Base-by-base conservation (phyloP, 257 asterid species). In the Solanum virginianum region DNA sequence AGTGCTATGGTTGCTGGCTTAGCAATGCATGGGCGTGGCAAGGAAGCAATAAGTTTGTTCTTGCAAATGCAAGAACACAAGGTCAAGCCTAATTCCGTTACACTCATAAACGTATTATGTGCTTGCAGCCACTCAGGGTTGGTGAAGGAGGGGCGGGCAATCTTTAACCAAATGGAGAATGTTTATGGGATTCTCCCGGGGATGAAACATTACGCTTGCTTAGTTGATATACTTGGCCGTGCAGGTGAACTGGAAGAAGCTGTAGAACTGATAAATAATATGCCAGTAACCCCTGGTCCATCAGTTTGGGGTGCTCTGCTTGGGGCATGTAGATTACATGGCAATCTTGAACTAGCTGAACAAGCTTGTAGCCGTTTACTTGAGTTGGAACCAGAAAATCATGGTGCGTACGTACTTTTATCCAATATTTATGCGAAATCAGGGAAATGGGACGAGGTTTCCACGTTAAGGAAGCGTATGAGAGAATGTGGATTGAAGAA, bases 61-160 rank as follows among this genome's bases (percentile, higher is more conserved):
- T 65, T 22, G 87, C 88, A 90, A 86, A 95, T 95, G 98, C 87
- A 86, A 68, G 90, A 90, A 85, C 89, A 92, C 32, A 92, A 87
- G 75, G 93, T 94, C 85, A 89, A 82, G 85, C 98, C 98, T 36
- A 93, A 88, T 80, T 75, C 86, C 15, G 90, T 95, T 51, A 95
- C 99, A 71, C 92, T 95, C 66, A 92, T 93, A 26, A 93, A 92
- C 26, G 85, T 95, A 54, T 75, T 95, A 81, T 90, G 93, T 20
- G 98, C 98, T 69, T 95, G 96, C 84, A 93, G 94, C 83, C 98
- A 95, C 88, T 92, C 98, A 0, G 96, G 98, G 29, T 89, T 93
- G 10, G 96, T 95, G 45, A 90, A 92, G 80, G 94, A 91, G 75
- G 98, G 97, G 26, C 87, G 86, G 53, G 86, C 11, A 20, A 66